Evolutionary conservation across 371 early-diverging fungal genomes (phyloP).

Genomic region (Mortierella sp.): DNA sequence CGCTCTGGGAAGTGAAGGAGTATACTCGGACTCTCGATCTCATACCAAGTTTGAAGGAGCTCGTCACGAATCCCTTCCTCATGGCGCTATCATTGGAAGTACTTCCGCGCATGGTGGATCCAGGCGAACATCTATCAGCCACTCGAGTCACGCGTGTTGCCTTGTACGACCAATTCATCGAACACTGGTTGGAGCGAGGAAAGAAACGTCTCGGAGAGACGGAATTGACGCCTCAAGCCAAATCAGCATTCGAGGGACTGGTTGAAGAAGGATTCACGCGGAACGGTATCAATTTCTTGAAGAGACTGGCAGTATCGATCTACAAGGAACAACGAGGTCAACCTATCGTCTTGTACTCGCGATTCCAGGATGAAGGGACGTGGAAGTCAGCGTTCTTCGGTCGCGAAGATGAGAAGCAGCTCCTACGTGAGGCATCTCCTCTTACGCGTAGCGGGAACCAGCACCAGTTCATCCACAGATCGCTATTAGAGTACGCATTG

Average conservation of each 20-base stretch:
- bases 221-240: background rate
- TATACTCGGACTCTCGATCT: too few species aligned
- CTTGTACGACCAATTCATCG: constrained; percentile 14
- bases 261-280: background rate
- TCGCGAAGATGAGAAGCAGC: constrained; percentile 2
- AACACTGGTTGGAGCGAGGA: constrained; percentile 1
- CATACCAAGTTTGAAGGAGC: too few species aligned
- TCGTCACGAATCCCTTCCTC: too few species aligned
- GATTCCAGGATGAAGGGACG: background rate
- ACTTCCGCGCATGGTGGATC: too few species aligned
- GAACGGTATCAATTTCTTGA: background rate
- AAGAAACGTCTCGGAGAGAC: background rate
- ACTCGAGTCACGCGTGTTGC: background rate
- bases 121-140: background rate
- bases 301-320: background rate
- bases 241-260: background rate
- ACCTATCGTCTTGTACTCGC: constrained; percentile 6
- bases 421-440: constrained; percentile 9
- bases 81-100: too few species aligned
- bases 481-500: constrained; percentile 12
- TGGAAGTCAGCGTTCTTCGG: constrained; percentile 6
- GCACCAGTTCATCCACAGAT: constrained; percentile 16
- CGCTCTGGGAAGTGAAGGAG: too few species aligned
- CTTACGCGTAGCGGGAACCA: constrained; percentile 13
- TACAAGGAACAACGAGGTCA: background rate